Conservation (phyloP, 2,329 filamentous ascomycete species). For the Seiridium cupressi region DNA sequence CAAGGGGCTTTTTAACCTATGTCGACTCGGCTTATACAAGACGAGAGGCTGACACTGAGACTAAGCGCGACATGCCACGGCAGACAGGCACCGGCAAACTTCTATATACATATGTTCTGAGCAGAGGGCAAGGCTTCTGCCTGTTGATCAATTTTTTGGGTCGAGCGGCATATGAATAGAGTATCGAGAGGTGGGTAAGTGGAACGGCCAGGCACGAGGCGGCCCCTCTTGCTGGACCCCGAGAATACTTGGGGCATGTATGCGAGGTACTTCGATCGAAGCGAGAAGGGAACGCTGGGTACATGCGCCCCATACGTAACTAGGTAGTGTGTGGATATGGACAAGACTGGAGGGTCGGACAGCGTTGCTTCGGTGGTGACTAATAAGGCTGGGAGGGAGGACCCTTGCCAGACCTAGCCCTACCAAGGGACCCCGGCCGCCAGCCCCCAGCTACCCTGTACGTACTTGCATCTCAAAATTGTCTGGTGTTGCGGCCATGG, state of each 20-base stretch:
- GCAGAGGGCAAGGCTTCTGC: conserved; percentile 10
- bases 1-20: too few relatives aligned
- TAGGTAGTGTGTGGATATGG: background rate
- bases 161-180: conserved; percentile 7
- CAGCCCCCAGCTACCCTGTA: too few relatives aligned
- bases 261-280: conserved; percentile 6
- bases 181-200: background rate
- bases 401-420: background rate
- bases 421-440: background rate
- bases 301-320: background rate
- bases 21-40: background rate
- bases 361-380: background rate
- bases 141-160: conserved; percentile 10
- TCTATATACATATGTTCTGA: conserved; percentile 1
- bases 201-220: background rate
- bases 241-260: background rate
- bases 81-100: background rate
- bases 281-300: background rate
- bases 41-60: background rate
- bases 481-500: too few relatives aligned
- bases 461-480: too few relatives aligned
- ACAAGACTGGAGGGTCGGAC: background rate
- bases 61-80: background rate
- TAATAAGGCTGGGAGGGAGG: background rate
- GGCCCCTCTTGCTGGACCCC: conserved; percentile 4